A percentile compares a stretch with the other conserved stretches of the same genome.
Conservation (phyloP, 1,139 yeast genomes). For the Meyerozyma sp. region DNA sequence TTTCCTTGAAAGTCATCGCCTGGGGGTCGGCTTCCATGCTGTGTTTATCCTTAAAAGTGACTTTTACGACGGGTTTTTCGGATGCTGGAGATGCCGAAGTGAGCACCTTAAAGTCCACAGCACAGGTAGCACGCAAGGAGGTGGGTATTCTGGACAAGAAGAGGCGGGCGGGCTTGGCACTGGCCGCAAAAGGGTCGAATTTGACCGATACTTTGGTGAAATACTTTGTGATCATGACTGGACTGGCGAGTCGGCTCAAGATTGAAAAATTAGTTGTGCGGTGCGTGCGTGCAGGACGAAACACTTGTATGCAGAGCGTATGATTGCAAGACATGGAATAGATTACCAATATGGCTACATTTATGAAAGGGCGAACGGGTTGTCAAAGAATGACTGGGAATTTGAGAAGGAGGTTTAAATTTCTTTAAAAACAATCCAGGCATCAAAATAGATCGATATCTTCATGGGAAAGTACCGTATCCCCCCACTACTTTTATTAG, state of each 20-base stretch:
- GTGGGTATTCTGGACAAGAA: conserved; percentile 81
- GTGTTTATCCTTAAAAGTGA: conserved; percentile 78
- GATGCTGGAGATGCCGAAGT: conserved; percentile 28
- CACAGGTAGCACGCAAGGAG: conserved; percentile 46
- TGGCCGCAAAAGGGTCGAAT: conserved; percentile 72
- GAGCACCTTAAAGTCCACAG: conserved; percentile 51
- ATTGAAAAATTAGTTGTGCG: background rate
- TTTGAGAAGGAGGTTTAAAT: too few relatives aligned
- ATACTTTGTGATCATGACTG: conserved; percentile 74
- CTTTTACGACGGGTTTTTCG: conserved; percentile 58
- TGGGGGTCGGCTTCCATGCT: conserved; percentile 66
- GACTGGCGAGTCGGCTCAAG: background rate
- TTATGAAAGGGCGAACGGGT: too few relatives aligned
- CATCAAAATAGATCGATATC: too few relatives aligned
- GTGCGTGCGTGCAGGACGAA: background rate
- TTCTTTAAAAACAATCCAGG: too few relatives aligned
- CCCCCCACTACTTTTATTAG: too few relatives aligned
- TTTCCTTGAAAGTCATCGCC: conserved; percentile 44
- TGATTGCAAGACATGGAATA: too few relatives aligned
- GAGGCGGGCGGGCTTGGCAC: conserved; percentile 77
- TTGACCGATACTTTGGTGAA: conserved; percentile 71
- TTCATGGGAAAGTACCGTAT: too few relatives aligned
- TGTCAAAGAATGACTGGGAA: too few relatives aligned
- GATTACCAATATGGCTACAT: too few relatives aligned
- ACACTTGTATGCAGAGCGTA: too few relatives aligned